Evolutionary conservation across 2,329 filamentous ascomycete genomes (phyloP), one percentile per base, ranked within the genome.

Genomic region (Fusarium sp.): DNA sequence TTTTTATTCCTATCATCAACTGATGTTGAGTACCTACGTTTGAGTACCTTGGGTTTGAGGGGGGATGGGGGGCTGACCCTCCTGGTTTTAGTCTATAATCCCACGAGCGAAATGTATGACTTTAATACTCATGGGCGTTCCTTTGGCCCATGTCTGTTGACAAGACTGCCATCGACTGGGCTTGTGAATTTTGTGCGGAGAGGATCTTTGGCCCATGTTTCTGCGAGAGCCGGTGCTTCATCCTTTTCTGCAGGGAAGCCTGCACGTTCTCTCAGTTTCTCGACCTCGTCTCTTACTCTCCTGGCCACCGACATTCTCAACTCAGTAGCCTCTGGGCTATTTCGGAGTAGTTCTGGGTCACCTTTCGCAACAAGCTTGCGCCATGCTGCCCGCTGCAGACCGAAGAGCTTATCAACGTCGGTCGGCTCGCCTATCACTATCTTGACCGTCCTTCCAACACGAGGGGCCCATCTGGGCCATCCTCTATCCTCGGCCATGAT

Each of bases 401-500:
- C 94, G 85, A 98, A 98, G 2, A 91, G 86, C 24, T 84, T 85
- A 66, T 96, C 93, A 2, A 88, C 87, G 78, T 97, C 92, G 2
- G 97, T 86, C 22, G 89, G 89, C 66, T 96, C 91, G 28, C 96
- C 96, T 81, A 98, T 95, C 4, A 91, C 91, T 57, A 98, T 86
- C 54, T 87, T 89, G 57, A 98, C 86, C 12, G 87, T 88, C 75
- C 94, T 92, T 58, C 92, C 91, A 17, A 90, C 83, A 7, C 96
- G 89, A 3, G 96, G 96, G 20, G 97, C 77, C 78, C 94, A 96
- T 18, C 94, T 90, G 2, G 96, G 96, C 77, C 91, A 98, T 5
- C 83, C 84, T 51, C 96, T 89, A 66, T 91, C 88, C 82, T 98
- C 96, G 78, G 94, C 89, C 96, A 98, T 98, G 75, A 98, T 87